Percentiles rank a stretch among this genome's conserved stretches.
These are phyloP conservation scores for Theileria sp. DNA, from an alignment of 169 alveolate genomes.

Conservation along the genomic window DNA sequence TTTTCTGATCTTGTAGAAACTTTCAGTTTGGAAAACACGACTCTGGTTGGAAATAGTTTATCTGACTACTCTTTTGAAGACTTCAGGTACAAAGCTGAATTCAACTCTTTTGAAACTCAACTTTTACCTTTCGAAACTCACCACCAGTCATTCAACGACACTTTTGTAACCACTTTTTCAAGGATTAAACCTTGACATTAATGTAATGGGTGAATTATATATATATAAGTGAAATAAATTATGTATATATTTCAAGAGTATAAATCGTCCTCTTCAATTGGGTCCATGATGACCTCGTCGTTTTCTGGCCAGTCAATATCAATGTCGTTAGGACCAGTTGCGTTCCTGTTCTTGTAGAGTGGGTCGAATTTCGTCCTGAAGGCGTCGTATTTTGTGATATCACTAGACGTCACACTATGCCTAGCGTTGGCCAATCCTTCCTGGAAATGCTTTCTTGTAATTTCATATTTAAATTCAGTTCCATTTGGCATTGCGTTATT, in stretches of 20 bases:
- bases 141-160: constrained; percentile 59
- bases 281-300: constrained; percentile 59
- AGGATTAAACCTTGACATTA: not conserved
- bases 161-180: constrained; percentile 39
- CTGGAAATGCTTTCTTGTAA: constrained; percentile 97
- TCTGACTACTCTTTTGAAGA: constrained; percentile 16
- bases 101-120: constrained; percentile 24
- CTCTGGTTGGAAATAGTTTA: constrained; percentile 55
- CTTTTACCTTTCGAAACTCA: constrained; percentile 40
- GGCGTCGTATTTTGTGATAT: constrained; percentile 90
- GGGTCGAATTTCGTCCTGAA: constrained; percentile 99
- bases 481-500: constrained; percentile 36
- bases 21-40: constrained; percentile 24
- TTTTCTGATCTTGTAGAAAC: not conserved
- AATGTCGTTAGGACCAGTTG: constrained; percentile 82
- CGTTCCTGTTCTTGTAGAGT: constrained; percentile 89
- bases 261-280: constrained; percentile 74
- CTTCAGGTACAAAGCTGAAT: constrained; percentile 9
- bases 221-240: not conserved
- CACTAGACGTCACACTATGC: constrained; percentile 93
- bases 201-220: too few species aligned
- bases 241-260: constrained; percentile 56
- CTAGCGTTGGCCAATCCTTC: constrained; percentile 98
- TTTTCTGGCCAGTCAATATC: constrained; percentile 93
- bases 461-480: constrained; percentile 89